phyloP scores from a whole-genome alignment of 169 alveolate species.

The Plasmodium vivax region DNA sequence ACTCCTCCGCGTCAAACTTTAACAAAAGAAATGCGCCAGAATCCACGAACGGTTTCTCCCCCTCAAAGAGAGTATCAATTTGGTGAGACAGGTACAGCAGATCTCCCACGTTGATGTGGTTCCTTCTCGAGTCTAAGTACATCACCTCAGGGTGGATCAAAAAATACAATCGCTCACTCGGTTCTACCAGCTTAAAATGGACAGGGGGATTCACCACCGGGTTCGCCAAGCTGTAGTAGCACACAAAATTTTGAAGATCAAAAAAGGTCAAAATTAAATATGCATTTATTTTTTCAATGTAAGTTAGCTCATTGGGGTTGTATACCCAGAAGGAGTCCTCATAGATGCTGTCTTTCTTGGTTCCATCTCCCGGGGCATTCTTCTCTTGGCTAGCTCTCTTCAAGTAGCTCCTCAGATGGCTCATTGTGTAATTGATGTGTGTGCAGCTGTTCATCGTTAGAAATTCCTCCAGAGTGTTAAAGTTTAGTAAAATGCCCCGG shows the following conservation, averaged over 20 bases:
- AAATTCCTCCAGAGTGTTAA: conserved; percentile 57
- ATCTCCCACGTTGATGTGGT: conserved; percentile 33
- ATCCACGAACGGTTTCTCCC: conserved; percentile 22
- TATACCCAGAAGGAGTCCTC: conserved; percentile 47
- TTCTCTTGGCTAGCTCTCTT: not conserved
- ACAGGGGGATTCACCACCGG: conserved; percentile 32
- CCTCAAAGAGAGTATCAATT: conserved; percentile 22
- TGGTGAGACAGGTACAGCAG: conserved; percentile 29
- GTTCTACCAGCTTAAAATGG: not conserved
- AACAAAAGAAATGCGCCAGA: conserved; percentile 12
- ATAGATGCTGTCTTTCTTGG: not conserved
- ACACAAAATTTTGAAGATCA: conserved; percentile 26
- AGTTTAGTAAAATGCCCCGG: conserved; percentile 33
- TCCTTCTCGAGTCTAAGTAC: conserved; percentile 9
- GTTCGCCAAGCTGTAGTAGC: conserved; percentile 58
- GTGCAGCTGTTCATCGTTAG: not conserved
- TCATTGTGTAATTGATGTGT: conserved; percentile 17
- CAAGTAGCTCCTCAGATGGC: conserved; percentile 6
- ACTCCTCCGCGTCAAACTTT: not conserved
- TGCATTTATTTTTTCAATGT: conserved; percentile 53
- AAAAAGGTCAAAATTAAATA: conserved; percentile 44
- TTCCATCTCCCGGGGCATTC: not conserved
- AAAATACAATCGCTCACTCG: conserved; percentile 9
- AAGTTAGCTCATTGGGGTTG: conserved; percentile 25
- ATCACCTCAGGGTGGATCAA: conserved; percentile 15